Conservation (phyloP, 202 grass and related monocot genomes). For the Hordeum pubiflorum region DNA sequence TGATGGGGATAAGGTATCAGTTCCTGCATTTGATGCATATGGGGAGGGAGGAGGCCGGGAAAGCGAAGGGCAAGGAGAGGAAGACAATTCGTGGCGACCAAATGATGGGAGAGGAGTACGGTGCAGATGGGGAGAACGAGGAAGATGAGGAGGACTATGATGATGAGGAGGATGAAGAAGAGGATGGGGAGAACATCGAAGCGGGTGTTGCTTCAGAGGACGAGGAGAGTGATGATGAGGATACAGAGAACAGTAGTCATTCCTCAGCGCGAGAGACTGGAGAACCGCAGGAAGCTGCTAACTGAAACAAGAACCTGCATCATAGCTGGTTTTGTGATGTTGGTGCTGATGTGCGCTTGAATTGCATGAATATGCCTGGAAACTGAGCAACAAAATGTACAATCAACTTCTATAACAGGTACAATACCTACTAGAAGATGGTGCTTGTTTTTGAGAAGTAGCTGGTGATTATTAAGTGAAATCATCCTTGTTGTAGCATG, state of each 20-base stretch:
- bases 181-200: constrained; percentile 35
- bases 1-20: constrained; percentile 76
- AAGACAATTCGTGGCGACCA: not conserved
- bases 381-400: not conserved
- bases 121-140: constrained; percentile 34
- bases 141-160: constrained; percentile 32
- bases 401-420: constrained; percentile 16
- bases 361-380: not conserved
- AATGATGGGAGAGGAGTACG: constrained; percentile 35
- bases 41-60: constrained; percentile 39
- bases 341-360: not conserved
- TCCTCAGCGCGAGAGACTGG: not conserved
- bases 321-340: not conserved
- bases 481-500: constrained; percentile 24
- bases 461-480: constrained; percentile 1
- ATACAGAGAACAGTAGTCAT: not conserved
- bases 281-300: not conserved
- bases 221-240: constrained; percentile 43
- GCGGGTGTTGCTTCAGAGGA: constrained; percentile 32
- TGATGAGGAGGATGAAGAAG: constrained; percentile 25
- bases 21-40: constrained; percentile 94
- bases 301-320: not conserved
- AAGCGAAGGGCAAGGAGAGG: constrained; percentile 30
- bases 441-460: constrained; percentile 16
- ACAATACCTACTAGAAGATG: constrained; percentile 19